Conservation (phyloP, 2,329 filamentous ascomycete species). For the Fusarium zealandicum region DNA sequence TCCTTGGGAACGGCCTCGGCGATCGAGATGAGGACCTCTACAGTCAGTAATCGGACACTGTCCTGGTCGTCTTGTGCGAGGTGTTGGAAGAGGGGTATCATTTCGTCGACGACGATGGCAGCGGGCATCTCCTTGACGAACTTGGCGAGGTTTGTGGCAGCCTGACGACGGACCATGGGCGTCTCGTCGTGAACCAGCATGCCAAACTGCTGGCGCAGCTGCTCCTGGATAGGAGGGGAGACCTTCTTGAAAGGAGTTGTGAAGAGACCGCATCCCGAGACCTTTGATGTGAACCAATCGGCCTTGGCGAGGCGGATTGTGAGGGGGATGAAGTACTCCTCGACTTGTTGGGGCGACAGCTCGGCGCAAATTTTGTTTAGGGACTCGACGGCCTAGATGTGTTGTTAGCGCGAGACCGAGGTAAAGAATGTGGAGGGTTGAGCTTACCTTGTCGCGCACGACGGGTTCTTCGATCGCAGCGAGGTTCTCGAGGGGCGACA, state of each 20-base stretch:
- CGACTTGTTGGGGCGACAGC: constrained; percentile 89
- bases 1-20: constrained; percentile 98
- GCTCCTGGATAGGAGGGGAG: constrained; percentile 85
- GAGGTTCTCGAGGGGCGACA: constrained; percentile 96
- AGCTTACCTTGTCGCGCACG: constrained; percentile 89
- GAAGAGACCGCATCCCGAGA: constrained; percentile 95
- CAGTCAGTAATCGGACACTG: constrained; percentile 92
- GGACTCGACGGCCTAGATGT: constrained; percentile 87
- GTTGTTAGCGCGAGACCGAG: constrained; percentile 6
- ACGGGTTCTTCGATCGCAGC: constrained; percentile 98
- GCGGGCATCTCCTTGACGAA: constrained; percentile 98
- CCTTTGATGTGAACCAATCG: constrained; percentile 99
- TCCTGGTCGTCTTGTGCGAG: constrained; percentile 97
- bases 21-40: constrained; percentile 95
- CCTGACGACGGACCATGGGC: constrained; percentile 97
- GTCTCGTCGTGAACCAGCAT: constrained; percentile 97
- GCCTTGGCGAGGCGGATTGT: constrained; percentile 96
- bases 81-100: constrained; percentile 99
- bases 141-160: constrained; percentile 94
- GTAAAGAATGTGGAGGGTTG: constrained; percentile 24
- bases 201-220: constrained; percentile 88
- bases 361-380: constrained; percentile 98
- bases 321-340: constrained; percentile 96
- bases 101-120: constrained; percentile 92
- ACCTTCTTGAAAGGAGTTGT: constrained; percentile 93